A percentile compares a stretch with the other conserved stretches of the same genome.
Evolutionary conservation across 2,329 filamentous ascomycete species (phyloP).

Genomic region (Fulvia fulva): DNA sequence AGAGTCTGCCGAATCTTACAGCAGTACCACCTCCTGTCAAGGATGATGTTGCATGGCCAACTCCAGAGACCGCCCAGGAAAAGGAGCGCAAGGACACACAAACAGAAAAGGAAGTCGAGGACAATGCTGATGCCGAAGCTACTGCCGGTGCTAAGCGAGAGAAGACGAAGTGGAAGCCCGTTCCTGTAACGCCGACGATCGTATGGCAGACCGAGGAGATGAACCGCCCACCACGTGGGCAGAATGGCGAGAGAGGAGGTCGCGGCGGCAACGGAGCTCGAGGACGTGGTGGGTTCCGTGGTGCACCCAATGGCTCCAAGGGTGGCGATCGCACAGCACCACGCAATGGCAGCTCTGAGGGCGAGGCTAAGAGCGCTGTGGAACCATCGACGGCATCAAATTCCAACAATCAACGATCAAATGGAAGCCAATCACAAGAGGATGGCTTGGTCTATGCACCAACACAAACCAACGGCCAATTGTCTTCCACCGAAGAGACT

Average conservation of each 20-base stretch:
- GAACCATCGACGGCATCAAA: constrained; percentile 28
- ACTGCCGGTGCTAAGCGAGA: constrained; percentile 50
- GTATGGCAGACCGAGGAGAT: constrained; percentile 70
- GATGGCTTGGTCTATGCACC: constrained; percentile 2
- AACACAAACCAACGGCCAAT: neutral
- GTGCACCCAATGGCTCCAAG: constrained; percentile 37
- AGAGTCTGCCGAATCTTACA: constrained; percentile 24
- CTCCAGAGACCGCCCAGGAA: constrained; percentile 65
- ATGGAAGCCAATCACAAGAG: constrained; percentile 12
- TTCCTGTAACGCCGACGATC: constrained; percentile 78
- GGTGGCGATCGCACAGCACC: constrained; percentile 33
- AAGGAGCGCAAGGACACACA: constrained; percentile 67
- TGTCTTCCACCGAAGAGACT: neutral
- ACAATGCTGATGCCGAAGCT: constrained; percentile 56
- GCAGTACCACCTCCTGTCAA: constrained; percentile 59
- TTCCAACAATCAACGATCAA: constrained; percentile 6
- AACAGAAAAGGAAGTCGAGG: constrained; percentile 60
- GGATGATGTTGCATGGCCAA: constrained; percentile 83
- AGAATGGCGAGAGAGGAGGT: constrained; percentile 50
- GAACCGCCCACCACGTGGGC: constrained; percentile 20
- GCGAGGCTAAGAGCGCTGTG: constrained; percentile 20
- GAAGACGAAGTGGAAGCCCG: constrained; percentile 81
- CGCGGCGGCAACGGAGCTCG: constrained; percentile 52
- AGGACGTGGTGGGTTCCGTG: constrained; percentile 42
- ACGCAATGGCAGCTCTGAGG: constrained; percentile 12